Evolutionary conservation across 208 protist genomes (phyloP).

Genomic region (Tritrichomonas musculus): DNA sequence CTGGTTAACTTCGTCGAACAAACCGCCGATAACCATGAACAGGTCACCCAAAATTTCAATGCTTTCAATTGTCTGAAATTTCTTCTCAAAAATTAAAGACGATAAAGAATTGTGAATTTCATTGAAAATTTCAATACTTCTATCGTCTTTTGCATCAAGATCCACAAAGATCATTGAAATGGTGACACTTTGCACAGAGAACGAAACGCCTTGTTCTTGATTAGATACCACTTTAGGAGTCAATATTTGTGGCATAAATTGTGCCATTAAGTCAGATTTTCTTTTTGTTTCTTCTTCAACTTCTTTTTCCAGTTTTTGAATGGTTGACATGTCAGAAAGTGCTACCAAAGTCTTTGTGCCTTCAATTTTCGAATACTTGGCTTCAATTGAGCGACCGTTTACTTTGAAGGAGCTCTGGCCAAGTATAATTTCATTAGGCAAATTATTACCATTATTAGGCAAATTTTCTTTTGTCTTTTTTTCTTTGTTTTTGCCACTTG

Average conservation of each 20-base stretch:
- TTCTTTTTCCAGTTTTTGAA: not conserved
- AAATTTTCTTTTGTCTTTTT: not conserved
- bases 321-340: not conserved
- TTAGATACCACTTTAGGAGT: not conserved
- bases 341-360: not conserved
- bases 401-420: too few species aligned
- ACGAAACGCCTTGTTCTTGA: not conserved
- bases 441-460: not conserved
- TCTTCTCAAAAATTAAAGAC: not conserved
- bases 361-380: not conserved
- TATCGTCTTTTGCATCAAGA: not conserved
- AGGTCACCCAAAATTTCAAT: not conserved
- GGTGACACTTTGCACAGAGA: constrained; percentile 4
- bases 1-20: not conserved
- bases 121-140: not conserved
- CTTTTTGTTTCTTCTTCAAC: not conserved
- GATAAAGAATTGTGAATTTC: not conserved
- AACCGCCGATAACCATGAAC: not conserved
- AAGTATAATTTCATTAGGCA: too few species aligned
- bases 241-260: not conserved
- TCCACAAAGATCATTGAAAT: not conserved
- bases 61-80: not conserved
- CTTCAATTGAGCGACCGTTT: too few species aligned
- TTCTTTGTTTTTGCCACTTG: not conserved
- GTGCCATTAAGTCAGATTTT: not conserved